Evolutionary conservation across 768 basidiomycete genomes (phyloP).

Genomic region (Tephrocybe sp.): DNA sequence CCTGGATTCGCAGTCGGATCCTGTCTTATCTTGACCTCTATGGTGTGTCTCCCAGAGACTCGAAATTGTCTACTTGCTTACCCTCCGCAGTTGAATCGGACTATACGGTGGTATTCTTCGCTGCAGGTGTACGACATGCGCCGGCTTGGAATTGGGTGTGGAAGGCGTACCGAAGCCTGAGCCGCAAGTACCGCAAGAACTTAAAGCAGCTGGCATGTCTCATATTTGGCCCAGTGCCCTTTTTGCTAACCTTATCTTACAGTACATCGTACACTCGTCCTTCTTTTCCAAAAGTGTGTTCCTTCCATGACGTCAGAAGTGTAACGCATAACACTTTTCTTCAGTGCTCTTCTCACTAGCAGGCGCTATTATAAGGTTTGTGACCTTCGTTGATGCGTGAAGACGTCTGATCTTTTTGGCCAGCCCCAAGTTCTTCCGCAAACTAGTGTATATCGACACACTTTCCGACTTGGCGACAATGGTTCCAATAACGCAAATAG

Average conservation of each 20-base stretch:
- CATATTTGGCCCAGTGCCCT: background rate
- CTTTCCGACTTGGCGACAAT: constrained; percentile 75
- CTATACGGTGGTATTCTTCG: constrained; percentile 86
- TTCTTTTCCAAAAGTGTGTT: constrained; percentile 84
- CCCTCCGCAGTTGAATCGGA: constrained; percentile 74
- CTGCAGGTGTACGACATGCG: constrained; percentile 71
- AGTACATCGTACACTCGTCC: constrained; percentile 87
- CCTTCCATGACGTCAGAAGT: background rate
- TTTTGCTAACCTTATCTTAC: constrained; percentile 2
- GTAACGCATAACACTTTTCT: constrained; percentile 8
- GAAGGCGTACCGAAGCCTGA: constrained; percentile 83
- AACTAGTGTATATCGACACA: constrained; percentile 74
- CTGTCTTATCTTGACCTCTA: constrained; percentile 80
- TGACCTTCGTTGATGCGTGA: background rate
- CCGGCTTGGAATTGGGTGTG: constrained; percentile 91
- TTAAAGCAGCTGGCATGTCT: constrained; percentile 72
- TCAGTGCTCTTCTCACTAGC: constrained; percentile 88
- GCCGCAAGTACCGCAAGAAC: constrained; percentile 85
- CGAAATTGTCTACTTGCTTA: background rate
- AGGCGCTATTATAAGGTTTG: constrained; percentile 83
- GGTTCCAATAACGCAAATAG: constrained; percentile 85
- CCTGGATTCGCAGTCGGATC: constrained; percentile 52
- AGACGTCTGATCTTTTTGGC: background rate
- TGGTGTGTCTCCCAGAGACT: constrained; percentile 41
- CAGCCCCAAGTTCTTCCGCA: constrained; percentile 89